Base-by-base conservation (phyloP, 495 filamentous ascomycete species). In the Pyronema omphalodes region DNA sequence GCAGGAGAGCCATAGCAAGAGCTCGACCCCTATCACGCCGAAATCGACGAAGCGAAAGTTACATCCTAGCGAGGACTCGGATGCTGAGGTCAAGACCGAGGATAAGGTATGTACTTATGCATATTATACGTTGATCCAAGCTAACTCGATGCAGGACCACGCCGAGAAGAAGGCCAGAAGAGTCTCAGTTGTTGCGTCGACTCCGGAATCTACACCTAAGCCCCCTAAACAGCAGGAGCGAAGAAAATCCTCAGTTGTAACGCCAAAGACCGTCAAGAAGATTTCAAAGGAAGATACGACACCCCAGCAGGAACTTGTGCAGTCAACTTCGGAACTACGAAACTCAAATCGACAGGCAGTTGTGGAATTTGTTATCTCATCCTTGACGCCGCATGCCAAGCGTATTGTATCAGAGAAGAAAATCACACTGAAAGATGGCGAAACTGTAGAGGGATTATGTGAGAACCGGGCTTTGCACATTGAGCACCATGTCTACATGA, bases 401-500 rank as follows among this genome's bases (percentile, higher is more conserved):
- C 62, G 73, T 41, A 74, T 84, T 57, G 68, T 72, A 64, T 68
- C 73, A 52, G 70, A 73, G 56, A 69, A 77, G 47, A 67, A 73
- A 47, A 67, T 69, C 29, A 70, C 74, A 6, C 67, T 72, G 53
- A 74, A 76, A 60, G 60, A 70, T 39, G 71, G 71, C 34, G 72
- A 78, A 48, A 72, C 71, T 9, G 63, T 70, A 17, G 70, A 74
- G 37, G 71, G 73, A 34, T 58, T 79, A 55, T 76, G 71, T 57
- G 71, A 70, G 52, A 71, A 71, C 40, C 69, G 83, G 45, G 79
- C 72, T 54, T 67, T 93, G 12, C 72, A 82, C 52, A 80, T 95
- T 53, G 88, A 96, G 68, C 75, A 80, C 68, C 75, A 79, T 41
- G 70, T 80, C 55, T 78, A 79, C 66, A 60, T 75, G 55, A 76